Percentiles rank a stretch among this genome's conserved stretches.
These are phyloP conservation scores for Zygoascus hellenicus DNA, from an alignment of 1,139 yeast species.

Conservation along the genomic window DNA sequence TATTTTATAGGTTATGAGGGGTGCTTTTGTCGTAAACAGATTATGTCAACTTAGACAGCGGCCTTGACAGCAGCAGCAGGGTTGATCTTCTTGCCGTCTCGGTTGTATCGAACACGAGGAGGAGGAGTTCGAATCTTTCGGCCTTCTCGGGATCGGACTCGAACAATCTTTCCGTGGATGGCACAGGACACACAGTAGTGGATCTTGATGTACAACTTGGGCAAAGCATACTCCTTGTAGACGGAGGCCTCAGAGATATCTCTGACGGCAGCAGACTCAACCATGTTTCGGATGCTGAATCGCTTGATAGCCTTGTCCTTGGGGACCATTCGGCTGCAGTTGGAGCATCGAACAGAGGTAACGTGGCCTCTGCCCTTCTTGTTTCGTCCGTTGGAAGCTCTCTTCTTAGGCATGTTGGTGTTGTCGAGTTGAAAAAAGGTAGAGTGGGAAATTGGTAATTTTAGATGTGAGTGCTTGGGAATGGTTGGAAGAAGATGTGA, in stretches of 20 bases:
- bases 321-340: conserved; percentile 99
- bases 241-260: conserved; percentile 99
- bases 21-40: too few relatives aligned
- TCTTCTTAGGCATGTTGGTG: conserved; percentile 95
- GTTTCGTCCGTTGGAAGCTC: conserved; percentile 99
- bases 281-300: conserved; percentile 99
- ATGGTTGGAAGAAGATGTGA: background rate
- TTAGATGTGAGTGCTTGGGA: background rate
- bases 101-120: conserved; percentile 97
- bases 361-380: conserved; percentile 99
- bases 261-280: conserved; percentile 99
- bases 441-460: conserved; percentile 2
- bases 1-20: too few relatives aligned
- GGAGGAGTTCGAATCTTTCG: conserved; percentile 99
- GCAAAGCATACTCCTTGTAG: conserved; percentile 98
- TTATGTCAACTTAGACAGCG: conserved; percentile 9
- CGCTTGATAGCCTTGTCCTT: conserved; percentile 99
- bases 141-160: conserved; percentile 98
- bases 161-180: conserved; percentile 98
- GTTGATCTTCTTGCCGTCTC: conserved; percentile 85
- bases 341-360: conserved; percentile 99
- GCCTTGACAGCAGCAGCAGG: conserved; percentile 98
- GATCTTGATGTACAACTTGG: conserved; percentile 99
- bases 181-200: conserved; percentile 99
- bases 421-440: conserved; percentile 5